Percentiles rank a stretch among this genome's conserved stretches.
These are phyloP conservation scores for Dothideomycetes sp. DNA, from an alignment of 2,329 filamentous ascomycete genomes.

Conservation along the genomic window DNA sequence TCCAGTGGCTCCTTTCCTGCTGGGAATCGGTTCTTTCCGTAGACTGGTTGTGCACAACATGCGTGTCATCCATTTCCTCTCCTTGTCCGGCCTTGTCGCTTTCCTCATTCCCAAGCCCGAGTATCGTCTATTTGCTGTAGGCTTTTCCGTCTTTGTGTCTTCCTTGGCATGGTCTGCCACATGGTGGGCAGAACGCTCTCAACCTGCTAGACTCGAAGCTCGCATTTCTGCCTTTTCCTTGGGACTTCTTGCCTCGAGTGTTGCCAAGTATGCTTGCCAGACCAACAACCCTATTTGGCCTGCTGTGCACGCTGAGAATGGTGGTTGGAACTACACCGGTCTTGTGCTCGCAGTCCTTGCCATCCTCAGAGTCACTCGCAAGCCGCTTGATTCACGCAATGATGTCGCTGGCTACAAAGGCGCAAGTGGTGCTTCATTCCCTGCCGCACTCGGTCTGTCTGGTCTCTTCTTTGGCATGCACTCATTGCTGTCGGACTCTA, in stretches of 20 bases:
- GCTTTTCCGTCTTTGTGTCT: conserved; percentile 69
- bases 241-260: conserved; percentile 74
- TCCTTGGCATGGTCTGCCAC: conserved; percentile 79
- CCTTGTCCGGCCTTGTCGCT: conserved; percentile 73
- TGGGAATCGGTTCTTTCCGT: conserved; percentile 62
- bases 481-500: conserved; percentile 88
- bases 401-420: conserved; percentile 10
- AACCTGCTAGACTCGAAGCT: conserved; percentile 67
- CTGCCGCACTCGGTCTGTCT: conserved; percentile 69
- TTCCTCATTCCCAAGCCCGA: conserved; percentile 67
- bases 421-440: conserved; percentile 50
- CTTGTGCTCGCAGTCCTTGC: conserved; percentile 67
- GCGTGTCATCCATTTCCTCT: conserved; percentile 60
- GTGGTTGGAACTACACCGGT: conserved; percentile 84
- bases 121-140: conserved; percentile 68
- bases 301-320: conserved; percentile 79
- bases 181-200: conserved; percentile 66
- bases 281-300: conserved; percentile 98
- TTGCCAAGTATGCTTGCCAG: conserved; percentile 84
- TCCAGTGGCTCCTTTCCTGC: conserved; percentile 69
- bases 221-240: conserved; percentile 72
- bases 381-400: conserved; percentile 7
- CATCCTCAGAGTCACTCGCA: conserved; percentile 30
- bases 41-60: conserved; percentile 59
- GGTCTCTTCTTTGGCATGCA: conserved; percentile 85